Conservation (phyloP, 1,139 yeast genomes). For the Yamadazyma dushanensis region DNA sequence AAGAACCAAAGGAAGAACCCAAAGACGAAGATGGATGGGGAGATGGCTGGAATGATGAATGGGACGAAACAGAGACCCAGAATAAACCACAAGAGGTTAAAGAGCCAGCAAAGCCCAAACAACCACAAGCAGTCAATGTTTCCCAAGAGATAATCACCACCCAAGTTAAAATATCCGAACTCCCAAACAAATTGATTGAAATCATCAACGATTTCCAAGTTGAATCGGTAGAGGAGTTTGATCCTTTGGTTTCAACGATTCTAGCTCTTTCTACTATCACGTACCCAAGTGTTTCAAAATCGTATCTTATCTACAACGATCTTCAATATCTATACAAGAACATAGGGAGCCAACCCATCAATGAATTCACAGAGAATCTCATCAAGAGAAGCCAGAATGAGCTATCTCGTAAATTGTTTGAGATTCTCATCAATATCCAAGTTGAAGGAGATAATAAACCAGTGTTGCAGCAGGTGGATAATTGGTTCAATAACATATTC, state of each 20-base stretch:
- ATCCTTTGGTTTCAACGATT: conserved; percentile 23
- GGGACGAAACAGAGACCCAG: too few species aligned
- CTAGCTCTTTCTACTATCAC: conserved; percentile 31
- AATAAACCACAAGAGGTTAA: conserved; percentile 4
- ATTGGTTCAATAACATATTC: conserved; percentile 28
- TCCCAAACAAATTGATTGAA: conserved; percentile 22
- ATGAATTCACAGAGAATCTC: conserved; percentile 17
- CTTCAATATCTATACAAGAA: conserved; percentile 24
- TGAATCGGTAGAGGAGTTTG: conserved; percentile 13
- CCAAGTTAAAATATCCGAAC: conserved; percentile 18
- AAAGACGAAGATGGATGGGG: conserved; percentile 21
- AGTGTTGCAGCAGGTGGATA: conserved; percentile 8
- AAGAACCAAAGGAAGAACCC: conserved; percentile 6
- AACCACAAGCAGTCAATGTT: not conserved
- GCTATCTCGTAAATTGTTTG: conserved; percentile 12
- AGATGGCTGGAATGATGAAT: conserved; percentile 17
- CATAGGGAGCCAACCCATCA: conserved; percentile 8
- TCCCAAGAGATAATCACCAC: conserved; percentile 4
- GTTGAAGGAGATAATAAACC: conserved; percentile 11
- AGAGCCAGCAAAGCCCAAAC: not conserved
- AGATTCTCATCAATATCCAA: conserved; percentile 12
- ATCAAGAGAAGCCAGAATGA: conserved; percentile 11
- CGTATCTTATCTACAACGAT: conserved; percentile 40
- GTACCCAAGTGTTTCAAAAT: conserved; percentile 33
- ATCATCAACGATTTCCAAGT: conserved; percentile 24